A percentile compares a stretch with the other conserved stretches of the same genome.
These are phyloP conservation scores for Boletus reticulatus DNA, from an alignment of 768 basidiomycete species.

Conservation along the genomic window DNA sequence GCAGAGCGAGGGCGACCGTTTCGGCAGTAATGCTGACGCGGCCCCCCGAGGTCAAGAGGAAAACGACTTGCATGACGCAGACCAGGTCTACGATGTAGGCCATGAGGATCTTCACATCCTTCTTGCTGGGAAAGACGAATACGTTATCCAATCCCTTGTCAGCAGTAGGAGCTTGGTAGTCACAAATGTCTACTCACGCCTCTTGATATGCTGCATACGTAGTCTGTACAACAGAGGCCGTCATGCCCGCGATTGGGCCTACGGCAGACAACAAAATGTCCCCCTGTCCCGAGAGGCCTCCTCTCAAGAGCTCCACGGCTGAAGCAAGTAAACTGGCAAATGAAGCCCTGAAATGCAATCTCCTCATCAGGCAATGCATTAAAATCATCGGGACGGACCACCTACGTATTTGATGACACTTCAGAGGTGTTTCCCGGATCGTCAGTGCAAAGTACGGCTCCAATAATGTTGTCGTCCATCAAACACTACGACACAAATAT, in stretches of 20 bases:
- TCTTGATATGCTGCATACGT: slow-evolving; percentile 4
- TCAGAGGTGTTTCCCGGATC: background rate
- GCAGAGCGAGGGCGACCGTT: background rate
- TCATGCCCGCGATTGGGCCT: background rate
- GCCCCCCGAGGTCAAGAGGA: background rate
- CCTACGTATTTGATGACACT: background rate
- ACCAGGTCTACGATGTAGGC: slow-evolving; percentile 11
- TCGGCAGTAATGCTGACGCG: background rate
- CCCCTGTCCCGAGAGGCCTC: background rate
- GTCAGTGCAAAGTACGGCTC: background rate
- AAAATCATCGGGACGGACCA: background rate
- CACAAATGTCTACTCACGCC: slow-evolving; percentile 3
- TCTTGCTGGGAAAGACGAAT: background rate
- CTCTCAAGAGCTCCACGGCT: background rate
- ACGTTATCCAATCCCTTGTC: background rate
- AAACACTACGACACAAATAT: slow-evolving; percentile 1
- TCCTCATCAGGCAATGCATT: background rate
- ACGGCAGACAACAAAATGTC: background rate
- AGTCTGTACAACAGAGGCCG: background rate
- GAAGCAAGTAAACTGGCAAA: slow-evolving; percentile 1
- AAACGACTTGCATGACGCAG: slow-evolving; percentile 14
- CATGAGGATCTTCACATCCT: slow-evolving; percentile 13
- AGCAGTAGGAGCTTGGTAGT: background rate
- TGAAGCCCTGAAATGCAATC: background rate
- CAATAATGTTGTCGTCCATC: slow-evolving; percentile 1